Base-by-base conservation (phyloP, 495 filamentous ascomycete genomes). In the Xylaria sp. region DNA sequence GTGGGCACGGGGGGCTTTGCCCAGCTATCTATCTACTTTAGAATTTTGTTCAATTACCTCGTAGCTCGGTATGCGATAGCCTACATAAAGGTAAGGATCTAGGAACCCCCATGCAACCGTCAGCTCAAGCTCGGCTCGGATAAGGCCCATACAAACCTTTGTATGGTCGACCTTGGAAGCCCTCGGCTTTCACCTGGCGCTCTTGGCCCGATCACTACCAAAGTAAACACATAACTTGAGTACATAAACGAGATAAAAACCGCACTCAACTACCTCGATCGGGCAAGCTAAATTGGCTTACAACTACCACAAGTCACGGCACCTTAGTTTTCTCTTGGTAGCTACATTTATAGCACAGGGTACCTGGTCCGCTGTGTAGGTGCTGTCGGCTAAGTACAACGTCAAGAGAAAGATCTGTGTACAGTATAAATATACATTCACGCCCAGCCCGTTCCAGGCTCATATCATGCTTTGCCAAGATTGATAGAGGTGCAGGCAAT, bases 361-460 rank as follows among this genome's bases (percentile, higher is more conserved):
- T 41, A 5, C 8, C 40, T 41, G 40, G 40, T 1, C 40, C 40
- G 40, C 5, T 12, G 1, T n/a, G 7, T 24, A 50, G 46, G 46
- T 61, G 26, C 58, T 21, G 37, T 31, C 26, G 61, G 29, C 31
- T 29, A 37, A 33, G n/a, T 17, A 26, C 31, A 35, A 29, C 3
- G 40, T 14, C 21, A 17, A 5, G n/a, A 21, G 17, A 5, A 50
- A 61, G 35, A 17, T 37, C 37, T 50, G 35, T 50, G 68, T 48
- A 63, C 48, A 53, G 63, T 67, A 67, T 40, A 67, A 53, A 43
- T 55, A 24, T 15, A 55, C 59, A 24, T 66, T 52, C 44, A 66
- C 62, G 62, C 44, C 62, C 43, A 50, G 62, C 31, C 62, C 19
- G 29, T 7, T 6, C 15, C 19, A 33, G 7, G 31, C 37, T 21